Evolutionary conservation across 2,329 filamentous ascomycete genomes (phyloP), one percentile per base, ranked within the genome.

Genomic region (Tolypocladium inflatum): DNA sequence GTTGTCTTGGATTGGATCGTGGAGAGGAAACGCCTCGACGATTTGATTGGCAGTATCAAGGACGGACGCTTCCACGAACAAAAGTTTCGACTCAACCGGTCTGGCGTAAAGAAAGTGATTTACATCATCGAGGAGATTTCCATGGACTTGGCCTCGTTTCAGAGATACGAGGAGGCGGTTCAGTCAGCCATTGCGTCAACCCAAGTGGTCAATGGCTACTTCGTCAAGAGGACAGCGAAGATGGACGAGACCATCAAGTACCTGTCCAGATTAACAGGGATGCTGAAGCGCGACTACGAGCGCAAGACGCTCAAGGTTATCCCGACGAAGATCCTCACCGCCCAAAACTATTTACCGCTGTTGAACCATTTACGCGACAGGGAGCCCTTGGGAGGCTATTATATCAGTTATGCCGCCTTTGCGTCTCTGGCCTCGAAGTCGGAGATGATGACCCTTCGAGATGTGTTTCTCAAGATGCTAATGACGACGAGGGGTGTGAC

Each of bases 41-140:
- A 94, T 68, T 74, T 94, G 53, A 80, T 93, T n/a, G 76, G 80
- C 55, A 91, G 88, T 61, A 90, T 94, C 73, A 91, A 89, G 70
- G 90, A 93, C 61, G 88, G 89, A 1, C 84, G 90, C 2, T 93
- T 91, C 64, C 87, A 88, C 63, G 90, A 94, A 69, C 90, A 94
- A 68, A 93, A 94, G 68, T 93, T 91, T 67, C 86, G 90, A 1
- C 78, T 93, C 13, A 81, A 82, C 57, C 84, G 84, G 55, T 89
- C 84, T 0, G 89, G 89, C 0, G 78, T 90, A n/a, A 83, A 82
- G 59, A 88, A 91, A 64, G 86, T 92, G 17, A 80, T 90, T 42
- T 94, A 93, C 66, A 78, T 94, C 30, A 80, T 94, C 57, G 90
- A 94, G 67, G 86, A 91, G 63, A 86, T 88, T 59, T 68, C 80